Evolutionary conservation across 73 alveolate species (phyloP), one percentile per base, ranked within the genome.

Genomic region (Tetrahymena elliotti): DNA sequence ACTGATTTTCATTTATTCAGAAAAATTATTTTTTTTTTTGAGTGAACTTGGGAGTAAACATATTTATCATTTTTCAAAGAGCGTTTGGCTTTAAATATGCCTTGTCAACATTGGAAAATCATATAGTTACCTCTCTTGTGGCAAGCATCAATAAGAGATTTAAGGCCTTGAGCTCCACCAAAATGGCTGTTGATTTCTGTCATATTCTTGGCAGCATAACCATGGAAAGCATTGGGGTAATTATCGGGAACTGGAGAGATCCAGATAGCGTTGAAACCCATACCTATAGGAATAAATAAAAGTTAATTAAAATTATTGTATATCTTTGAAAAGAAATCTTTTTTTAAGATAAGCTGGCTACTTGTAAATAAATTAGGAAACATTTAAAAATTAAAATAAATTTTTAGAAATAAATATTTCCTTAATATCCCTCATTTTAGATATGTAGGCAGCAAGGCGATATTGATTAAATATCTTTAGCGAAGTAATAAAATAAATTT

Each of bases 221-320:
- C 99, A 93, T 99, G 99, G 94, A 94, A 99, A 83, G 96, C 98
- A 84, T 97, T 97, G 93, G 96, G 98, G 94, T 94, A 95, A 84
- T 98, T 98, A 68, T 96, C 98, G 0, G 96, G 96, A 84, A 98
- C 97, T 24, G 99, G 99, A 16, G 99, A 98, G 38, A 99, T 98
- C 99, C 99, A 99, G 31, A 98, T 98, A 82, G 99, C 99, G 94
- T 98, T 99, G 96, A 98, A 98, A 11, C 99, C 99, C 98, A 97
- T 93, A 18, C 95, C 97, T 94, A n/a, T n/a, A 84, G 15, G 15
- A 20, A 31, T 40, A 40, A 83, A 36, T 36, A 18, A 27, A 27
- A 31, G 2, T 1, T 6, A 68, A 68, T 68, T 68, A 27, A 68
- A n/a, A n/a, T 22, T 27, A 27, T 11, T 18, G 10, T 16, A 22